Percentiles rank a stretch among this genome's conserved stretches.
phyloP scores from a whole-genome alignment of 75 land plant species.

The Ceratopteris richardii region DNA sequence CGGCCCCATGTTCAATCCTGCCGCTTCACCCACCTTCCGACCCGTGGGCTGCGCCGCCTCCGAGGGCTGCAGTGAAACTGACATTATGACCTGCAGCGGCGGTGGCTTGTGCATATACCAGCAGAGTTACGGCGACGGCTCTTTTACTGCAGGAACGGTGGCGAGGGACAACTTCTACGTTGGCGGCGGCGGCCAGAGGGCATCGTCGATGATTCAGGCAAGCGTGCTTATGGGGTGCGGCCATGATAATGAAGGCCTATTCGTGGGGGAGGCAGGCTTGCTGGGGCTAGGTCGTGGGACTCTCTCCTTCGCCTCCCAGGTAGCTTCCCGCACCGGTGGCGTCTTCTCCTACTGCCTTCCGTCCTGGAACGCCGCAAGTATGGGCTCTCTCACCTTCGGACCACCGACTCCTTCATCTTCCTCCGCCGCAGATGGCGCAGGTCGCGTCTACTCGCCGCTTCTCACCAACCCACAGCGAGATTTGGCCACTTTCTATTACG shows the following conservation, averaged over 20 bases:
- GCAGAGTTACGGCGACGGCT: constrained; percentile 81
- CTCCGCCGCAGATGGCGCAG: no score
- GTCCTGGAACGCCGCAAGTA: constrained; percentile 16
- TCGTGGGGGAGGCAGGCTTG: constrained; percentile 75
- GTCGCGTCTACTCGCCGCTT: no score
- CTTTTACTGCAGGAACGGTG: constrained; percentile 63
- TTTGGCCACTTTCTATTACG: no score
- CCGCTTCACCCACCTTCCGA: constrained; percentile 47
- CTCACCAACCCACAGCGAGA: no score
- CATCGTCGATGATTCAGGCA: constrained; percentile 10
- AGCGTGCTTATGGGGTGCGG: constrained; percentile 65
- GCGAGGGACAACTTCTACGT: constrained; percentile 68
- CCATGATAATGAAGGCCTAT: constrained; percentile 68
- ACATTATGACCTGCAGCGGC: constrained; percentile 22
- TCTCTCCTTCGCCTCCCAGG: constrained; percentile 58
- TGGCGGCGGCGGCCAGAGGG: constrained; percentile 10
- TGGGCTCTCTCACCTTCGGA: no score
- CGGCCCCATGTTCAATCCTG: constrained; percentile 75
- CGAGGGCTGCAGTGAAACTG: constrained; percentile 31
- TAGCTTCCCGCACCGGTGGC: constrained; percentile 24
- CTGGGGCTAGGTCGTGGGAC: constrained; percentile 69
- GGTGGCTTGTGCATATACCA: constrained; percentile 56
- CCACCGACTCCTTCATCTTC: no score
- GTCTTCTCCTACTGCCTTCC: constrained; percentile 66
- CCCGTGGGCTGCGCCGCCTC: constrained; percentile 46